Evolutionary conservation across 805 yeast genomes (phyloP), one percentile per base, ranked within the genome.

Genomic region (Metschnikowia hibisci): DNA sequence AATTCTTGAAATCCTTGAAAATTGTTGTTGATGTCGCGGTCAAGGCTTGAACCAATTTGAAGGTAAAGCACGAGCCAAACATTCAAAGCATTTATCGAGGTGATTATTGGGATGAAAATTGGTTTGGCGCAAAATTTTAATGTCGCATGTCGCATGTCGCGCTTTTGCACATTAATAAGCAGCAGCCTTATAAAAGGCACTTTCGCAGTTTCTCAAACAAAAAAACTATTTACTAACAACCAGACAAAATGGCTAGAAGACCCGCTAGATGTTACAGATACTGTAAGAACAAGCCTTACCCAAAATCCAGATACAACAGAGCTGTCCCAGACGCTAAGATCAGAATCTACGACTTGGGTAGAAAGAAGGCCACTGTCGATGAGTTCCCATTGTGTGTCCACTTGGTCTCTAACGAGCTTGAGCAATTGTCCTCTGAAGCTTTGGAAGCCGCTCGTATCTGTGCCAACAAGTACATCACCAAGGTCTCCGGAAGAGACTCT

Each of bases 241-340:
- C 48, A 64, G 71, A 73, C 81, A 87, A 84, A 74, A 91, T 91
- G 98, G 97, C 98, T 77, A 89, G 98, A 82, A 91, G 98, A 86
- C 99, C 99, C 78, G 99, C 99, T 84, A 88, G 98, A 85, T 93
- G 99, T 83, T 93, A 93, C 96, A 89, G 99, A 82, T 93, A 91
- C 95, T 95, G 96, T 87, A 93, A 93, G 87, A 93, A 93, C 96
- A 93, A 93, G 84, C 99, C 99, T 70, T 93, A 82, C 87, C 99
- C 99, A 81, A 93, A 93, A 84, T 90, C 98, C 69, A 90, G 99
- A 81, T 93, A 90, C 89, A 93, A 93, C 91, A 91, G 99, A 84
- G 98, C 97, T 80, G 99, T 93, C 72, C 99, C 99, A 78, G 99
- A 93, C 78, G 82, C 98, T 66, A 93, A 93, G 88, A 89, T 93